Evolutionary conservation across 305 asterid species (phyloP).

Genomic region (Fraxinus greggii): DNA sequence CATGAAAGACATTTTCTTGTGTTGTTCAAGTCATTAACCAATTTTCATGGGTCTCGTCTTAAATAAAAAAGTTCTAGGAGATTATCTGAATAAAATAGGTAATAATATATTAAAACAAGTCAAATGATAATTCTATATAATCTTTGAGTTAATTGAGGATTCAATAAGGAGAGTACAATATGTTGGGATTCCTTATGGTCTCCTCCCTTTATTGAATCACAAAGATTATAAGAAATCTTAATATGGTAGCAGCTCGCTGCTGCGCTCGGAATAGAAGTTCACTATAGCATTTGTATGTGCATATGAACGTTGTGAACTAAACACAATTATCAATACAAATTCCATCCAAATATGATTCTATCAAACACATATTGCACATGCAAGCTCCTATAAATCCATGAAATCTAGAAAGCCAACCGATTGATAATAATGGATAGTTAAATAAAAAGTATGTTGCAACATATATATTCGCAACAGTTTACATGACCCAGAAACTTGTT

Average conservation of each 20-base stretch:
- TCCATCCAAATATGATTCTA: background rate
- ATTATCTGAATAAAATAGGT: background rate
- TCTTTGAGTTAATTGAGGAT: background rate
- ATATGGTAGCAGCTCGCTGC: background rate
- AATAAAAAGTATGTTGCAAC: background rate
- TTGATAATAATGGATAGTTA: background rate
- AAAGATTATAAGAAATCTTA: no score
- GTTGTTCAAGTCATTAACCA: background rate
- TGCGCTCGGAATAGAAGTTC: background rate
- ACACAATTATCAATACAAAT: background rate
- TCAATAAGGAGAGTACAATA: background rate
- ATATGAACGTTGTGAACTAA: constrained; percentile 24
- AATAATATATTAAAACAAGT: background rate
- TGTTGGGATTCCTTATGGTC: background rate
- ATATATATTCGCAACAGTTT: background rate
- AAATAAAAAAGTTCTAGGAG: background rate
- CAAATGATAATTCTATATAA: background rate
- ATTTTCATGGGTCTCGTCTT: background rate
- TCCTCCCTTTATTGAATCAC: background rate
- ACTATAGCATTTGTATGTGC: background rate
- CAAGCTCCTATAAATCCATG: background rate
- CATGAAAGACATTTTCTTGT: background rate
- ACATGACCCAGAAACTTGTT: background rate
- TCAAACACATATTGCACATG: background rate
- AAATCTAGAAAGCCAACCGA: background rate